Conservation (phyloP, 257 asterid genomes). For the Sherardia arvensis region DNA sequence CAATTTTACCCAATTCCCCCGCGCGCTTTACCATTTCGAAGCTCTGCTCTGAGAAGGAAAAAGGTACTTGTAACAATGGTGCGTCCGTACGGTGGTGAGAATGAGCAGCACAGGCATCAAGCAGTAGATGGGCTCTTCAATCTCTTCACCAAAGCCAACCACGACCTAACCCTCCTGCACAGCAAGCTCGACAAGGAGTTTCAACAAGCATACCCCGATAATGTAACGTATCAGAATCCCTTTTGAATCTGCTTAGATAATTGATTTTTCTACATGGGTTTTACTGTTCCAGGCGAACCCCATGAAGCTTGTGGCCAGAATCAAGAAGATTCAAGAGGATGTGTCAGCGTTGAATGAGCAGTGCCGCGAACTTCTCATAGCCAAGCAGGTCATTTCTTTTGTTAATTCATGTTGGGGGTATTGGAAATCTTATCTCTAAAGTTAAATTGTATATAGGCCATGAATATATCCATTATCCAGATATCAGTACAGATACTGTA, state of each 20-base stretch:
- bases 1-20: background rate
- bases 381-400: slow-evolving; percentile 58
- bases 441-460: too few species aligned
- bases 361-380: slow-evolving; percentile 87
- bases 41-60: background rate
- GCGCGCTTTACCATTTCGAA: background rate
- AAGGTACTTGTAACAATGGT: slow-evolving; percentile 29
- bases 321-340: slow-evolving; percentile 76
- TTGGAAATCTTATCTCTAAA: background rate
- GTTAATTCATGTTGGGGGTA: background rate
- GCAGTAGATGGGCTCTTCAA: slow-evolving; percentile 67
- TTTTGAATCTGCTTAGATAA: background rate
- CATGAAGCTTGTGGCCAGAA: slow-evolving; percentile 75
- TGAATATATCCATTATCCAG: too few species aligned
- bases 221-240: slow-evolving; percentile 27
- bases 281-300: slow-evolving; percentile 61
- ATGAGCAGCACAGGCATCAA: slow-evolving; percentile 24
- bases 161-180: slow-evolving; percentile 55
- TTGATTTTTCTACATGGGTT: background rate
- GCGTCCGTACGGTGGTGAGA: slow-evolving; percentile 16
- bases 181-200: slow-evolving; percentile 71
- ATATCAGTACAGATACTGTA: too few species aligned
- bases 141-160: slow-evolving; percentile 64
- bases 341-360: slow-evolving; percentile 65
- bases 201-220: slow-evolving; percentile 56